Conservation (phyloP, 2,329 filamentous ascomycete genomes). For the Penicillium palitans region DNA sequence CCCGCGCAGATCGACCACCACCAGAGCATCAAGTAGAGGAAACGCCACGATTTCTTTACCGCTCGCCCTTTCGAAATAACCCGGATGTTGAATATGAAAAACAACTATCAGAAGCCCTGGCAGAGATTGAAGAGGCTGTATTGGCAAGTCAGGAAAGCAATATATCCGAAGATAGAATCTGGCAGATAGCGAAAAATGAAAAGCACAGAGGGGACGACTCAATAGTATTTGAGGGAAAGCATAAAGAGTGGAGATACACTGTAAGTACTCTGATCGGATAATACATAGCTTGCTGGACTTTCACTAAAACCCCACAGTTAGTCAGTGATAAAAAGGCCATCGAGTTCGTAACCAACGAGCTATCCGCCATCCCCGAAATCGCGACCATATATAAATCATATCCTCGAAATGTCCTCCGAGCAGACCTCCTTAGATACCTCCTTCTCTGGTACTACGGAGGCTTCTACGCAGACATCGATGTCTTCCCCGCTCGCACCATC, state of each 20-base stretch:
- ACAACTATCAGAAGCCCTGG: neutral
- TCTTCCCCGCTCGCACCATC: conserved; percentile 32
- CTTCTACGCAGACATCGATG: conserved; percentile 39
- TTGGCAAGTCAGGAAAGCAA: neutral
- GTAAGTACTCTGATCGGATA: neutral
- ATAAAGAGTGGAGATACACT: conserved; percentile 1
- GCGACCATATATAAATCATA: neutral
- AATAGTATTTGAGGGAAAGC: neutral
- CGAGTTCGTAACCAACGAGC: neutral
- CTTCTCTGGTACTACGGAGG: conserved; percentile 40
- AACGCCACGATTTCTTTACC: neutral
- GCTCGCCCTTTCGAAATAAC: neutral
- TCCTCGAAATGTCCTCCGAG: conserved; percentile 41
- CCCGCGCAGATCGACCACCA: conserved; percentile 5
- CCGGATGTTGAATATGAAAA: neutral
- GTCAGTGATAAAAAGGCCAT: conserved; percentile 2
- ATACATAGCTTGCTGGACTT: neutral
- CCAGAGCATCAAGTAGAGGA: conserved; percentile 18
- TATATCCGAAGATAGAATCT: neutral
- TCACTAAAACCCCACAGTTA: neutral
- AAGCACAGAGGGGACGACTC: neutral
- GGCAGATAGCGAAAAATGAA: conserved; percentile 4
- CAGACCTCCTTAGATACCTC: conserved; percentile 49
- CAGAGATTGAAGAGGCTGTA: neutral
- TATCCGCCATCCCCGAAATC: conserved; percentile 1